Evolutionary conservation across 2,329 filamentous ascomycete genomes (phyloP).

Genomic region (Colletotrichum sp.): DNA sequence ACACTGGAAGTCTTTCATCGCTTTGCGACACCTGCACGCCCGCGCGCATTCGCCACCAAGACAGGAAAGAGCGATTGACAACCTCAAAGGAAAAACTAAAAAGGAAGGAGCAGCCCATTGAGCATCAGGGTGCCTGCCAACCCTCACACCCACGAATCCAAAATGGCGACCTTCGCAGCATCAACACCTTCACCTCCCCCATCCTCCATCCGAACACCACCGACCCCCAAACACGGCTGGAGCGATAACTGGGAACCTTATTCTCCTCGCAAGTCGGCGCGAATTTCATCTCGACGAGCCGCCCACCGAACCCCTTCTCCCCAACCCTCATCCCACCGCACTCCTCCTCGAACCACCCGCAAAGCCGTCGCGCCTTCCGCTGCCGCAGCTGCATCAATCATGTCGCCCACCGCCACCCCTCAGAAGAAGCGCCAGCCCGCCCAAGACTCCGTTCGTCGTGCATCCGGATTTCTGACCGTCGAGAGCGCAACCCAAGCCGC

Average conservation of each 20-base stretch:
- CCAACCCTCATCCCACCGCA: slow-evolving; percentile 35
- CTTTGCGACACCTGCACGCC: background rate
- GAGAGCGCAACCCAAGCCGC: slow-evolving; percentile 49
- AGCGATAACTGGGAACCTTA: slow-evolving; percentile 76
- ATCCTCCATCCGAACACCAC: slow-evolving; percentile 66
- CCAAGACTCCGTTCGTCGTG: slow-evolving; percentile 52
- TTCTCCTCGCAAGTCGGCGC: slow-evolving; percentile 71
- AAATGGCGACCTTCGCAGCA: slow-evolving; percentile 28
- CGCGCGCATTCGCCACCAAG: background rate
- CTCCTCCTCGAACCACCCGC: slow-evolving; percentile 38
- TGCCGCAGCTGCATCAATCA: slow-evolving; percentile 25
- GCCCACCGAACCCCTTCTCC: slow-evolving; percentile 63
- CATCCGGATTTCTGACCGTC: slow-evolving; percentile 48
- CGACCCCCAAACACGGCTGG: slow-evolving; percentile 71
- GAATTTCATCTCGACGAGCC: slow-evolving; percentile 62
- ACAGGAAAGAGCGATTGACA: background rate
- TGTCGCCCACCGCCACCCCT: slow-evolving; percentile 28
- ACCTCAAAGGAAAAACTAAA: background rate
- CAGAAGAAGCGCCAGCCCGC: slow-evolving; percentile 54
- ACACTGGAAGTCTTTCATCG: background rate
- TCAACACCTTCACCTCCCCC: slow-evolving; percentile 70
- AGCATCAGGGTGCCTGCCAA: background rate
- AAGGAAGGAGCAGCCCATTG: slow-evolving; percentile 8
- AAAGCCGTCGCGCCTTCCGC: slow-evolving; percentile 29
- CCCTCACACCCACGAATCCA: background rate